phyloP scores from a whole-genome alignment of 73 alveolate genomes.

The Halteria grandinella region DNA sequence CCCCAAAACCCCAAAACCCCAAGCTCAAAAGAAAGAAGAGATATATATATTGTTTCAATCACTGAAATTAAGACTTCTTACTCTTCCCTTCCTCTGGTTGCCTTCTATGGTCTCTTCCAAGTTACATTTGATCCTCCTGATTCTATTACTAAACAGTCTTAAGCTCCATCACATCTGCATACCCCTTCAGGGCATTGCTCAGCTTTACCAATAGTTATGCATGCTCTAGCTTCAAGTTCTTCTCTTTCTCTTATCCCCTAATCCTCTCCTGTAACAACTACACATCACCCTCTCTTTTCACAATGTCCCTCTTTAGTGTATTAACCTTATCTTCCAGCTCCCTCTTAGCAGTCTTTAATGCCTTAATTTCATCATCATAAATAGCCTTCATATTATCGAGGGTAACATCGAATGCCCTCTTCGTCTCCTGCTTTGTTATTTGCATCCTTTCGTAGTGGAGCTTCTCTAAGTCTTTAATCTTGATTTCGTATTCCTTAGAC shows the following conservation, averaged over 20 bases:
- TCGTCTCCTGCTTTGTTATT: conserved; percentile 25
- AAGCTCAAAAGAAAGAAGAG: too few species aligned
- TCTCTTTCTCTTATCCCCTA: conserved; percentile 50
- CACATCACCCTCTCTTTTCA: conserved; percentile 61
- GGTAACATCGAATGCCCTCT: conserved; percentile 57
- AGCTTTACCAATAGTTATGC: conserved; percentile 45
- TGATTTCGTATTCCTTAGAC: conserved; percentile 25
- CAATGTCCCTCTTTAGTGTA: conserved; percentile 34
- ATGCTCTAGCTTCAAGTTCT: conserved; percentile 57
- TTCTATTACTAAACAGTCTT: too few species aligned
- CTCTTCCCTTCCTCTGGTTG: too few species aligned
- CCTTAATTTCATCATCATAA: conserved; percentile 58
- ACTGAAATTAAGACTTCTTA: too few species aligned
- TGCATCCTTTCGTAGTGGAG: conserved; percentile 18
- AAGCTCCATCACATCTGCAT: conserved; percentile 48
- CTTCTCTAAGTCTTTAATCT: conserved; percentile 50
- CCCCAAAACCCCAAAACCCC: too few species aligned
- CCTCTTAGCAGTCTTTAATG: background rate
- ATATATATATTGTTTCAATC: too few species aligned
- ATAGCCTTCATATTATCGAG: conserved; percentile 46
- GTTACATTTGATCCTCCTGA: too few species aligned
- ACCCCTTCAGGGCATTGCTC: conserved; percentile 37
- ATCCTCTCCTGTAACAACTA: conserved; percentile 46
- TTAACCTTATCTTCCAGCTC: conserved; percentile 47
- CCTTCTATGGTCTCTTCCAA: too few species aligned